Evolutionary conservation across 169 alveolate species (phyloP).

Genomic region (Plasmodium vinckei): DNA sequence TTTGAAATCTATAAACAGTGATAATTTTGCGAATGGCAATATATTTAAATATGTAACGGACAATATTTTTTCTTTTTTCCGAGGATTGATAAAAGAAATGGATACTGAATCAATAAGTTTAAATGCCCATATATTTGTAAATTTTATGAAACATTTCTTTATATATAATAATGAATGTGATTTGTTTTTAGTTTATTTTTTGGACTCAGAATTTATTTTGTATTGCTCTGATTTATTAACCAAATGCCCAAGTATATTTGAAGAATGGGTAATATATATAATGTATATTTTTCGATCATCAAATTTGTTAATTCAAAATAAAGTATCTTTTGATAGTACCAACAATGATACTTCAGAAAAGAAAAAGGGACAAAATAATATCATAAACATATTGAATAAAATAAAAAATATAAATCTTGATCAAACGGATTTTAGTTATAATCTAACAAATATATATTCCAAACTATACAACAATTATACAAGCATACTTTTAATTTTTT

Average conservation of each 20-base stretch:
- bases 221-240: conserved; percentile 24
- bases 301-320: conserved; percentile 5
- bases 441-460: conserved; percentile 6
- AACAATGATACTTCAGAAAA: background rate
- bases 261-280: conserved; percentile 28
- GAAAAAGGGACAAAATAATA: background rate
- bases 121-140: conserved; percentile 9
- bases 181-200: conserved; percentile 34
- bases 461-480: conserved; percentile 24
- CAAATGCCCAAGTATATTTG: conserved; percentile 38
- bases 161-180: conserved; percentile 24
- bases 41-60: conserved; percentile 31
- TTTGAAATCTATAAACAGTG: background rate
- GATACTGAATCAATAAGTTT: conserved; percentile 58
- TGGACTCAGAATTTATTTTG: conserved; percentile 6
- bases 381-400: background rate
- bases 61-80: conserved; percentile 41
- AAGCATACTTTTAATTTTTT: conserved; percentile 7
- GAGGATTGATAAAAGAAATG: conserved; percentile 5
- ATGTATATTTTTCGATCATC: conserved; percentile 19
- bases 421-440: background rate
- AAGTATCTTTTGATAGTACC: background rate
- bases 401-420: background rate
- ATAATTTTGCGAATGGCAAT: background rate
- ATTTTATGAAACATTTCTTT: conserved; percentile 27